Percentiles rank a stretch among this genome's conserved stretches.
Evolutionary conservation across 768 basidiomycete genomes (phyloP).

Genomic region (Lyophyllum shimeji): DNA sequence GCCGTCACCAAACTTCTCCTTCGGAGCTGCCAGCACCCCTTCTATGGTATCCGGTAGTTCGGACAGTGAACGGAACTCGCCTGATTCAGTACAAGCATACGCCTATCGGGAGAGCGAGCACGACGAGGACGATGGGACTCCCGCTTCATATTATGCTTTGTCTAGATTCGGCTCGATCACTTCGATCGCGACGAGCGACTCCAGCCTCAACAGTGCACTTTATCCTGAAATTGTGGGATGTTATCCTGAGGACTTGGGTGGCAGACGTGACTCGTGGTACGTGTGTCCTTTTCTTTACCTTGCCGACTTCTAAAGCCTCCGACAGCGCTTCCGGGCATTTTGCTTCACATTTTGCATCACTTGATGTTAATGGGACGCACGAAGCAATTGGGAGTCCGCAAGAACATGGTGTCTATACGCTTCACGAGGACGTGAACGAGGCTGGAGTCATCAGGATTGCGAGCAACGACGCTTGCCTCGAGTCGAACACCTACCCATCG

Average conservation of each 20-base stretch:
- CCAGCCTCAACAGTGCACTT: conserved; percentile 50
- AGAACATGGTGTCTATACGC: conserved; percentile 19
- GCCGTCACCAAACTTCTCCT: conserved; percentile 62
- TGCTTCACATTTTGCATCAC: conserved; percentile 40
- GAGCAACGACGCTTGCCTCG: conserved; percentile 7
- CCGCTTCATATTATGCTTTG: conserved; percentile 47
- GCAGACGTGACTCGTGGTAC: conserved; percentile 43
- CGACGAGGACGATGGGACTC: conserved; percentile 51
- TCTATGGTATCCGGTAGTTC: conserved; percentile 51
- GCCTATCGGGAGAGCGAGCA: conserved; percentile 47
- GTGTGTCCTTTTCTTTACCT: conserved; percentile 21
- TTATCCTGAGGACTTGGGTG: conserved; percentile 28
- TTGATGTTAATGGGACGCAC: conserved; percentile 35
- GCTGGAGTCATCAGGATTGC: conserved; percentile 7
- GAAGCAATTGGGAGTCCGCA: conserved; percentile 13
- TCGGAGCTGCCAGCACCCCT: conserved; percentile 56
- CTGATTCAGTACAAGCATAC: conserved; percentile 49
- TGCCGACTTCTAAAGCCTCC: conserved; percentile 8
- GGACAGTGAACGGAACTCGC: conserved; percentile 55
- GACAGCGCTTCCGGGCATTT: conserved; percentile 37
- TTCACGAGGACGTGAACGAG: conserved; percentile 25
- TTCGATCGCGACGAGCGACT: conserved; percentile 60
- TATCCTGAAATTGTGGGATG: conserved; percentile 44
- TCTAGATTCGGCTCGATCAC: conserved; percentile 64
- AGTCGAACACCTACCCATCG: conserved; percentile 30